Evolutionary conservation across 139 green algal species (phyloP).

Genomic region (Raphidocelis subcapitata): DNA sequence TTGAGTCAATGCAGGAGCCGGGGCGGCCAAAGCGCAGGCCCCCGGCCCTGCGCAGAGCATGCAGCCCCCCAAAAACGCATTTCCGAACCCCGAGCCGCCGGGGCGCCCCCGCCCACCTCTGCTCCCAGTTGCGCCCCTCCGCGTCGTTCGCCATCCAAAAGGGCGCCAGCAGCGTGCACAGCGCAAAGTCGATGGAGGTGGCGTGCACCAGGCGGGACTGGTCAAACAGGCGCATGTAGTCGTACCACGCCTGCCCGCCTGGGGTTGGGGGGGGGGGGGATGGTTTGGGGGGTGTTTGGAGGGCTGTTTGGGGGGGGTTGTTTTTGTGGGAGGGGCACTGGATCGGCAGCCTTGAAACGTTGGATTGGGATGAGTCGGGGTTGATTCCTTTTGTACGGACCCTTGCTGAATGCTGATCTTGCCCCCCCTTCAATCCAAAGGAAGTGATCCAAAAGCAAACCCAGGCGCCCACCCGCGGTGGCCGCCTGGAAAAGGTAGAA

Average conservation of each 20-base stretch:
- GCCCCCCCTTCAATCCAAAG: neutral
- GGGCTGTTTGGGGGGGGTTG: too few species aligned
- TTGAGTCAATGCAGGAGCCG: neutral
- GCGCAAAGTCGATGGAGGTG: constrained; percentile 77
- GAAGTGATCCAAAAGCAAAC: too few species aligned
- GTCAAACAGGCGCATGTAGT: constrained; percentile 72
- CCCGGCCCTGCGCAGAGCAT: neutral
- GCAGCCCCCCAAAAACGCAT: neutral
- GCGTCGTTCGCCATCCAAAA: constrained; percentile 90
- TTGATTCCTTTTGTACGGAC: too few species aligned
- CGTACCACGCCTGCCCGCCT: constrained; percentile 44
- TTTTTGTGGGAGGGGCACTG: too few species aligned
- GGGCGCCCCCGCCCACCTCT: constrained; percentile 32
- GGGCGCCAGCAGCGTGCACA: constrained; percentile 63
- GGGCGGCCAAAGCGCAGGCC: neutral
- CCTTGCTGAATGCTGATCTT: too few species aligned
- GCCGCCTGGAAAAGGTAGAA: constrained; percentile 27
- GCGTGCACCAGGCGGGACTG: constrained; percentile 78
- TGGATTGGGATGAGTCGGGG: too few species aligned
- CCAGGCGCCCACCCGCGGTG: constrained; percentile 15
- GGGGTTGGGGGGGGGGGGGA: too few species aligned
- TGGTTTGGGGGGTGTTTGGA: too few species aligned
- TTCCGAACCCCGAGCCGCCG: neutral
- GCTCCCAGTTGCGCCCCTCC: constrained; percentile 63
- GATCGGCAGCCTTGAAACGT: too few species aligned